Evolutionary conservation across 1,139 yeast genomes (phyloP), one percentile per base, ranked within the genome.

Genomic region (Candida mesenterica): DNA sequence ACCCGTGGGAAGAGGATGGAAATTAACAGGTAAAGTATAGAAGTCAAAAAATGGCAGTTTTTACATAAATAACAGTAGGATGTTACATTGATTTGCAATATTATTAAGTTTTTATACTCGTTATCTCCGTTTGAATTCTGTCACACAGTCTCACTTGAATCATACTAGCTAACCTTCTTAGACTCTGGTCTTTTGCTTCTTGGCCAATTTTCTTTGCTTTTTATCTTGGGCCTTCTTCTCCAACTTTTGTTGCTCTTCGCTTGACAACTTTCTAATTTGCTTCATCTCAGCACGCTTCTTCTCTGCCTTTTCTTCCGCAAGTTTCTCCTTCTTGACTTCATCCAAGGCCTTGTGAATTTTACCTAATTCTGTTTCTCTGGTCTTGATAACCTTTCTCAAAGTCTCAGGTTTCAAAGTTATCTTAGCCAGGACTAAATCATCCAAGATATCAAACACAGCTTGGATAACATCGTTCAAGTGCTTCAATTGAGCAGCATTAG

Each of bases 1-100:
- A 0, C 86, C 88, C 0, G 82, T 77, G 2, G 90, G 90, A 0
- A 59, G 79, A 33, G 87, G 87, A 0, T 81, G 86, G 81, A 72
- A 74, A 51, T 57, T 79, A 31, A 79, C 86, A 2, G 76, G 75
- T 0, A 70, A 70, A 41, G 58, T 65, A 24, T 65, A 47, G 44
- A 32, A 25, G 17, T 12, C 12, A 10, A 24, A 14, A 24, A 24
- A 14, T 24, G 12, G 26, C 12, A 10, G 26, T n/a, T n/a, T n/a
- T n/a, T n/a, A n/a, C n/a, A n/a, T n/a, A n/a, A n/a, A 17, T 22
- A 22, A n/a, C 24, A 22, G 12, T n/a, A n/a, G n/a, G n/a, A n/a
- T 19, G 7, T 10, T 19, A 19, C 23, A 19, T 19, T 19, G 15
- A n/a, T n/a, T 7, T 25, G 28, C 13, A n/a, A 25, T 25, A n/a